phyloP scores from a whole-genome alignment of 2,329 filamentous ascomycete species.

The Penicillium sp. region DNA sequence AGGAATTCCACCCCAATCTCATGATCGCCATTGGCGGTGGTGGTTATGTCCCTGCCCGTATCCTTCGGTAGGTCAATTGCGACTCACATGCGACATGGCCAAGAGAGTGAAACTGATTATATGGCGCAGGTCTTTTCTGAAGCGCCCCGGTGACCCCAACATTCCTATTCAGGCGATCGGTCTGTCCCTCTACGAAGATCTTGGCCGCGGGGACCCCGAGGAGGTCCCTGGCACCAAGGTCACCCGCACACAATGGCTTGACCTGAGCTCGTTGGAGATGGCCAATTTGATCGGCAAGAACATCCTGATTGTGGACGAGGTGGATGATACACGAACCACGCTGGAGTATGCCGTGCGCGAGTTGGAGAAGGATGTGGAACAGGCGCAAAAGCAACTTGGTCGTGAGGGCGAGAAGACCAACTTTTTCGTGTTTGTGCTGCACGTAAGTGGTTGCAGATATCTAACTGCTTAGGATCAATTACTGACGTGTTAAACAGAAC shows the following conservation, averaged over 20 bases:
- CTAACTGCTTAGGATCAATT: constrained; percentile 3
- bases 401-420: constrained; percentile 66
- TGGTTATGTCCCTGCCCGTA: constrained; percentile 93
- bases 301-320: constrained; percentile 88
- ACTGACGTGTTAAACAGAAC: constrained; percentile 55
- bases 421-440: constrained; percentile 92
- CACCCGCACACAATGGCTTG: constrained; percentile 96
- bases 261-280: constrained; percentile 80
- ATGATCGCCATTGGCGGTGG: constrained; percentile 98
- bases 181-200: constrained; percentile 89
- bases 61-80: constrained; percentile 71
- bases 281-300: constrained; percentile 84
- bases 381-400: constrained; percentile 67
- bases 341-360: constrained; percentile 91
- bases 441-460: constrained; percentile 53
- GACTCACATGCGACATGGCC: too few relatives aligned
- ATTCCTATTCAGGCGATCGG: constrained; percentile 99
- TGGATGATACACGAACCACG: constrained; percentile 90
- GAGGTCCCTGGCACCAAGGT: constrained; percentile 88
- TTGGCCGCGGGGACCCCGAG: constrained; percentile 57
- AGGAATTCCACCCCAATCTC: constrained; percentile 82
- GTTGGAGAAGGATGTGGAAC: constrained; percentile 88
- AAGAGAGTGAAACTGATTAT: too few relatives aligned
- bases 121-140: constrained; percentile 70
- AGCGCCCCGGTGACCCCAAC: constrained; percentile 77